Base-by-base conservation (phyloP, 148 eudicot genomes). In the Pharnaceum exiguum region DNA sequence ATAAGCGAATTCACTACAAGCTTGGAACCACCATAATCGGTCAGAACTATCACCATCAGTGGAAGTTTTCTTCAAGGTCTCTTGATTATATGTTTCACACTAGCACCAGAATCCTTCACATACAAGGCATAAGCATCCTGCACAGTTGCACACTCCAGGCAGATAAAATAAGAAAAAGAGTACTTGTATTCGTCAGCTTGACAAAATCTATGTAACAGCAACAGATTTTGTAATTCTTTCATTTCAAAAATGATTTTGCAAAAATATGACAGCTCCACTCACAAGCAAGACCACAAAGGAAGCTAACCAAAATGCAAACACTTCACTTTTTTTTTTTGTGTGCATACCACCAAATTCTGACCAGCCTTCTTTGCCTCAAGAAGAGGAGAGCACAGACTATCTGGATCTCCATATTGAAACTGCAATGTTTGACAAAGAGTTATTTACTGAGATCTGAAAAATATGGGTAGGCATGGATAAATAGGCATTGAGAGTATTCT, bases 1-100 rank as follows among this genome's bases (percentile, higher is more conserved):
- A 74, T 86, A 94, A 60, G 99, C 99, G 66, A 94, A 95, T 82
- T 94, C 99, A 33, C 89, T 94, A 69, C 96, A 89, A 39, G 89
- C 99, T 82, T 94, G 99, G 84, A 94, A 94, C 99, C 99, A 94
- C 96, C 99, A 94, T 67, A 94, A 67, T 53, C 99, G 76, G 51
- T 82, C 87, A 64, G 76, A 74, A 66, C 60, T 71, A n/a, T 66
- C 63, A 51, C 60, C 68, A 59, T 73, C 66, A 40, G 71, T 45
- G 13, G 51, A 62, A 44, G 87, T 83, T 39, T 68, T 74, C 79
- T 74, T 94, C 71, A 94, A 66, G 65, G 78, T 52, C 6, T 82
- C 64, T 67, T 84, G 96, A 54, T 82, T 70, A 65, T 94, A 94
- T 42, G 89, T 67, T 67, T 82, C 55, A 83, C 89, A 51, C 66